Conservation (phyloP, 2,329 filamentous ascomycete species). For the Alternaria conjuncta region DNA sequence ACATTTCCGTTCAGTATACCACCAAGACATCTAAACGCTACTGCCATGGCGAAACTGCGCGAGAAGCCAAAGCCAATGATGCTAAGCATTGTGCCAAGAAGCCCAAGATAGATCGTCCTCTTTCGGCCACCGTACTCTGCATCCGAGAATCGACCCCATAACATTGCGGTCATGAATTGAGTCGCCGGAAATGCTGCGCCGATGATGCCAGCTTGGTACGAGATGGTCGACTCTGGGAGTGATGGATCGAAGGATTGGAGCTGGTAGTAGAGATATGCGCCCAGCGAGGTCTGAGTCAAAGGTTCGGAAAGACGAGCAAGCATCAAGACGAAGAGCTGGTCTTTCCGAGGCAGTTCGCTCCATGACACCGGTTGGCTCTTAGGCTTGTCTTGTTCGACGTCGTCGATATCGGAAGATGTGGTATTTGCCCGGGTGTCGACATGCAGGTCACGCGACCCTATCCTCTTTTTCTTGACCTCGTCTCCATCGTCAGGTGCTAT, state of each 20-base stretch:
- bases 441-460: constrained; percentile 18
- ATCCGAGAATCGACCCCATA: constrained; percentile 77
- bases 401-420: constrained; percentile 24
- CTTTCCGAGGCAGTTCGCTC: constrained; percentile 75
- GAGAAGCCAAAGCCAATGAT: constrained; percentile 74
- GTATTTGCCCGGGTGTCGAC: constrained; percentile 31
- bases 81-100: constrained; percentile 71
- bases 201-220: constrained; percentile 77
- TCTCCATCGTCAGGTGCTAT: not conserved
- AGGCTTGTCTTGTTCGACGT: constrained; percentile 30
- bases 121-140: constrained; percentile 72
- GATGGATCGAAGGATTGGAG: constrained; percentile 76
- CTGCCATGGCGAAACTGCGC: constrained; percentile 65
- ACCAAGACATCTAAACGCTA: constrained; percentile 70
- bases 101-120: constrained; percentile 76
- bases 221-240: constrained; percentile 68
- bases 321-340: constrained; percentile 78
- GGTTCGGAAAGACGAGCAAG: constrained; percentile 82
- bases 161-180: constrained; percentile 81
- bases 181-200: constrained; percentile 80
- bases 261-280: constrained; percentile 85
- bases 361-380: constrained; percentile 65
- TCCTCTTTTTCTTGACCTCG: not conserved
- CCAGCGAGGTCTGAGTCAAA: constrained; percentile 70
- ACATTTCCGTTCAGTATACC: constrained; percentile 76